Evolutionary conservation across 768 basidiomycete species (phyloP).

Genomic region (Coprinopsis marcescibilis): DNA sequence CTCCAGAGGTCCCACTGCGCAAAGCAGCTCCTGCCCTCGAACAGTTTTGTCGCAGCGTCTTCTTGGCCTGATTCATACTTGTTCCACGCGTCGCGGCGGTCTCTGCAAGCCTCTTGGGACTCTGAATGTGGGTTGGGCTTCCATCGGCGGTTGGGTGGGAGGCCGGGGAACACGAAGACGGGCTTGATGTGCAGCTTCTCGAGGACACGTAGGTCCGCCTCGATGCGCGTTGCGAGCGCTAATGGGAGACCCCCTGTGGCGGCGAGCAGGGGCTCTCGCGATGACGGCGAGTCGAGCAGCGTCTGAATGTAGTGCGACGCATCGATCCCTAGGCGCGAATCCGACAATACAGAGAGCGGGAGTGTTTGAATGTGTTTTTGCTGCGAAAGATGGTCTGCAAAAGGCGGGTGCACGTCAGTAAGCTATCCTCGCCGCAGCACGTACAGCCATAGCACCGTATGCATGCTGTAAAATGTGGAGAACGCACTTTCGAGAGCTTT

Average conservation of each 20-base stretch:
- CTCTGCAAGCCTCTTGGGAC: conserved; percentile 64
- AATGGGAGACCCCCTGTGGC: conserved; percentile 94
- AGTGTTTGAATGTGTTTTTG: conserved; percentile 84
- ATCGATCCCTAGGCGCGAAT: conserved; percentile 96
- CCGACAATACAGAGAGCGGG: conserved; percentile 73
- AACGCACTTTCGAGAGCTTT: conserved; percentile 76
- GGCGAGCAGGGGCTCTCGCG: conserved; percentile 87
- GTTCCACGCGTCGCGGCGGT: conserved; percentile 82
- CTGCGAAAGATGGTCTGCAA: conserved; percentile 74
- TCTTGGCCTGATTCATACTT: conserved; percentile 92
- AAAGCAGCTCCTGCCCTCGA: conserved; percentile 68
- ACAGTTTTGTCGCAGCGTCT: conserved; percentile 79
- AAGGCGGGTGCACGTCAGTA: too few species aligned
- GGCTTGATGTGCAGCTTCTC: conserved; percentile 94
- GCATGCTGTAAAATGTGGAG: neutral
- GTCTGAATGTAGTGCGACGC: conserved; percentile 83
- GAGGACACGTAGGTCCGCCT: conserved; percentile 83
- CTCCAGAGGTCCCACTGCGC: conserved; percentile 93
- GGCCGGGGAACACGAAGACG: conserved; percentile 95
- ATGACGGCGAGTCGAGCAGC: conserved; percentile 67
- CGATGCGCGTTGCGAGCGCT: conserved; percentile 81
- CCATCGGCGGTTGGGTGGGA: conserved; percentile 70
- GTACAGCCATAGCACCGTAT: conserved; percentile 9
- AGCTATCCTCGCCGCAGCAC: too few species aligned
- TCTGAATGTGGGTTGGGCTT: conserved; percentile 56